Evolutionary conservation across 2,329 filamentous ascomycete species (phyloP).

Genomic region (Ceratocystis albifundus): DNA sequence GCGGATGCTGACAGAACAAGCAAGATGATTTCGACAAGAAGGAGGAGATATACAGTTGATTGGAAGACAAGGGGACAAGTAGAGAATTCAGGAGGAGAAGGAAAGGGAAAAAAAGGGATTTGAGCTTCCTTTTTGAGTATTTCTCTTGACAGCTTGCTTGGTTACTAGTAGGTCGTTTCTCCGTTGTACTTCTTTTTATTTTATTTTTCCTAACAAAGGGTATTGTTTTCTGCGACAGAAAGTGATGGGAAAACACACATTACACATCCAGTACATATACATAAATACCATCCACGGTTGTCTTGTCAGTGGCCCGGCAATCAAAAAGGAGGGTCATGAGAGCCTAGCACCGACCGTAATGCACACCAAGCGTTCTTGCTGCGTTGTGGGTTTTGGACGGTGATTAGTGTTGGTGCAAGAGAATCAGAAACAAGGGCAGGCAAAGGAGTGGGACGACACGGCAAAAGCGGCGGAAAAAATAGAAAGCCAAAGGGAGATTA

Average conservation of each 20-base stretch:
- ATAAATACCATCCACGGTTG: not conserved
- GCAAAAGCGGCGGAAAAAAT: not conserved
- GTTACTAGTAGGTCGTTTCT: too few relatives aligned
- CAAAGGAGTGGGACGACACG: too few relatives aligned
- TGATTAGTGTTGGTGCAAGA: not conserved
- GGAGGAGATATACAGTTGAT: too few relatives aligned
- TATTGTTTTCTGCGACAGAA: conserved; percentile 2
- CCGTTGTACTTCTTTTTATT: not conserved
- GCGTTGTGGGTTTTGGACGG: not conserved
- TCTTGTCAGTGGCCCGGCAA: not conserved
- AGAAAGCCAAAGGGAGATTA: not conserved
- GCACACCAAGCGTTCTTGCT: not conserved
- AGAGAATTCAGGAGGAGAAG: too few relatives aligned
- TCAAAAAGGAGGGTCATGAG: not conserved
- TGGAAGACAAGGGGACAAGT: too few relatives aligned
- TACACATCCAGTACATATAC: not conserved
- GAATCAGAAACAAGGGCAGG: not conserved
- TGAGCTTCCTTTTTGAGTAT: too few relatives aligned
- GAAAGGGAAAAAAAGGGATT: too few relatives aligned
- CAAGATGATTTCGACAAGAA: not conserved
- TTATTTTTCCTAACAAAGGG: too few relatives aligned
- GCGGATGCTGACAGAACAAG: not conserved
- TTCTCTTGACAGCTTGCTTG: too few relatives aligned
- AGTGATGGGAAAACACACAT: not conserved
- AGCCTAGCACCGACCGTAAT: not conserved